A percentile compares a stretch with the other conserved stretches of the same genome.
phyloP scores from a whole-genome alignment of 805 yeast genomes.

The Candida bentonensis region DNA sequence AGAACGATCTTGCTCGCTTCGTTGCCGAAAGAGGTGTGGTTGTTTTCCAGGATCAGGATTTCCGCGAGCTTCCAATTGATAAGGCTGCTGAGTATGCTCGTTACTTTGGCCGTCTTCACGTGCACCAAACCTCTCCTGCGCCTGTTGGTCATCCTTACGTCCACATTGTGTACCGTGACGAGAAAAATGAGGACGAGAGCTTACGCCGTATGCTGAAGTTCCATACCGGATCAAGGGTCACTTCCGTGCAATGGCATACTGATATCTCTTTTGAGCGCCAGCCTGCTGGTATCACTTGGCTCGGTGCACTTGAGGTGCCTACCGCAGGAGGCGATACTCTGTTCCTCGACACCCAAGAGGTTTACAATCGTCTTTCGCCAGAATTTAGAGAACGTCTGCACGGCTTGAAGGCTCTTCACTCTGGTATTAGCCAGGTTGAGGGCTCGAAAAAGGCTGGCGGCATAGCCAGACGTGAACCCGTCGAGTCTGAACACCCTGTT shows the following conservation, averaged over 20 bases:
- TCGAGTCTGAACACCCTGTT: conserved; percentile 43
- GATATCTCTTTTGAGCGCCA: conserved; percentile 64
- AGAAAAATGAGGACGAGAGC: conserved; percentile 18
- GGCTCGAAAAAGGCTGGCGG: conserved; percentile 36
- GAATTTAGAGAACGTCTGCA: conserved; percentile 41
- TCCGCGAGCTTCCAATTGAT: conserved; percentile 27
- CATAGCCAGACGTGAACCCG: conserved; percentile 26
- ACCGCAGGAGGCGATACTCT: conserved; percentile 68
- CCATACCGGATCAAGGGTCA: conserved; percentile 4
- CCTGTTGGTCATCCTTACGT: conserved; percentile 46
- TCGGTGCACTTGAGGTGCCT: conserved; percentile 45
- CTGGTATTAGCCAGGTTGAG: conserved; percentile 28
- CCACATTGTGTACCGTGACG: conserved; percentile 44
- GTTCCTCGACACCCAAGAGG: conserved; percentile 55
- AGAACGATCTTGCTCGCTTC: conserved; percentile 54
- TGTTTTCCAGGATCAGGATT: conserved; percentile 57
- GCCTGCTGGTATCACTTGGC: conserved; percentile 62
- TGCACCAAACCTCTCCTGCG: conserved; percentile 64
- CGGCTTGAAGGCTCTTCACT: conserved; percentile 38
- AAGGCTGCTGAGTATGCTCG: conserved; percentile 34
- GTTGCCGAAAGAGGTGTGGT: conserved; percentile 67
- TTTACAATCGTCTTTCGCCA: conserved; percentile 58
- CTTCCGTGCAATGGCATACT: conserved; percentile 43
- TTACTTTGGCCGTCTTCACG: conserved; percentile 57
- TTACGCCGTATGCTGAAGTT: conserved; percentile 6